Percentiles rank a stretch among this genome's conserved stretches.
phyloP scores from a whole-genome alignment of 2,329 filamentous ascomycete genomes.

The Pseudogymnoascus pannorum region DNA sequence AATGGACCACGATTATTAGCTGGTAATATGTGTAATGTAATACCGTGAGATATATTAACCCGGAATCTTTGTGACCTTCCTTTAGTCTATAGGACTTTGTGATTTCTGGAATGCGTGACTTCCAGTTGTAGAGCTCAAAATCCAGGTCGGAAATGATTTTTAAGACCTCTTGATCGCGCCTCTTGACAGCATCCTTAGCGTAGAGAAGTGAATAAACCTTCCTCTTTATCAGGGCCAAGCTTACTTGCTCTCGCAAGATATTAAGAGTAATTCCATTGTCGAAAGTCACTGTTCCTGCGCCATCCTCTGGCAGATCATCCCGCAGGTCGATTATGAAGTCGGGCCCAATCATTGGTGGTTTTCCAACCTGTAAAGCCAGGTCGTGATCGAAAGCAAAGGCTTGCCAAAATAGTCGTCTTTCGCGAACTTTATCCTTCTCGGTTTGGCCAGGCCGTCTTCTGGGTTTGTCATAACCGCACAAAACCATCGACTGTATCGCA shows the following conservation, averaged over 20 bases:
- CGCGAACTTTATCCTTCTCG: not conserved
- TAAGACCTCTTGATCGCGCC: not conserved
- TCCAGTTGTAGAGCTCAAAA: slow-evolving; percentile 15
- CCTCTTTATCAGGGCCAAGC: not conserved
- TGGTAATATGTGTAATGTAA: slow-evolving; percentile 17
- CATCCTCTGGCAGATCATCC: not conserved
- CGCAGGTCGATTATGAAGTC: not conserved
- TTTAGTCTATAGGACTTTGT: slow-evolving; percentile 9
- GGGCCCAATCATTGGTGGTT: not conserved
- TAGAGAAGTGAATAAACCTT: not conserved
- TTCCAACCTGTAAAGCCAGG: not conserved
- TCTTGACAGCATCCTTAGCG: not conserved
- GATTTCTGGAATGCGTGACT: slow-evolving; percentile 12
- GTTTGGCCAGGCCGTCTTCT: not conserved
- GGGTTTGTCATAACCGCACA: slow-evolving; percentile 10
- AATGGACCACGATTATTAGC: slow-evolving; percentile 15
- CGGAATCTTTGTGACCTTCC: not conserved
- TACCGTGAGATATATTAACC: slow-evolving; percentile 13
- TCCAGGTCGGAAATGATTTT: slow-evolving; percentile 14
- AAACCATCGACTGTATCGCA: slow-evolving; percentile 15
- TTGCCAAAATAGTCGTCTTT: not conserved
- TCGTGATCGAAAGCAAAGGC: not conserved
- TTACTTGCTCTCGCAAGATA: not conserved
- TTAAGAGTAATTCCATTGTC: not conserved
- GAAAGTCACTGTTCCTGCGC: not conserved